Conservation (phyloP, 225 moss, liverwort and hornwort species). For the Physcomitrellopsis africana region DNA sequence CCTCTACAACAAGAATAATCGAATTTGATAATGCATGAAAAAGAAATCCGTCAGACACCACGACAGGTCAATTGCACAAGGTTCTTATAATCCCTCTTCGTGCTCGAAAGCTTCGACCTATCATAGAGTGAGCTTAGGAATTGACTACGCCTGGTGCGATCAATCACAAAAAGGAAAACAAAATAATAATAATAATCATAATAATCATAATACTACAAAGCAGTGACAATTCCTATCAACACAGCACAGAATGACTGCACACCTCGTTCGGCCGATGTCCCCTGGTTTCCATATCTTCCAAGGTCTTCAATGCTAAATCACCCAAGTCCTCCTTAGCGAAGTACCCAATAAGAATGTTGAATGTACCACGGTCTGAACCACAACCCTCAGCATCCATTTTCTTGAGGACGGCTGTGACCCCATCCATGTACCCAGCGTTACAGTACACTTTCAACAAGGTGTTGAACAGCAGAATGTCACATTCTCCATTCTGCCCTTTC, state of each 20-base stretch:
- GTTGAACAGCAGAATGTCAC: conserved; percentile 76
- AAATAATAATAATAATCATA: no score
- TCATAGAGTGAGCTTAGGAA: conserved; percentile 2
- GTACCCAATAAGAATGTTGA: conserved; percentile 80
- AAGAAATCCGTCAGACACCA: background rate
- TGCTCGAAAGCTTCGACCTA: background rate
- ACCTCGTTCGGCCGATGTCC: conserved; percentile 87
- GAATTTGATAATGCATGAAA: conserved; percentile 2
- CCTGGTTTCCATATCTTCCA: conserved; percentile 79
- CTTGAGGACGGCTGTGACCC: conserved; percentile 62
- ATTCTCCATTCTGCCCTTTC: conserved; percentile 42
- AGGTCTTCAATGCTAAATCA: conserved; percentile 71
- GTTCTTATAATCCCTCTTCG: background rate
- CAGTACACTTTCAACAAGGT: conserved; percentile 81
- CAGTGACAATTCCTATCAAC: conserved; percentile 1
- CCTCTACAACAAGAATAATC: conserved; percentile 6
- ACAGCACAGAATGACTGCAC: background rate
- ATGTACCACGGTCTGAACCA: conserved; percentile 77
- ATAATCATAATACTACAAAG: background rate
- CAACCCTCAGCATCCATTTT: conserved; percentile 79
- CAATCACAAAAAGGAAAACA: background rate
- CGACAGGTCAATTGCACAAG: background rate
- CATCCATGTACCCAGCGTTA: conserved; percentile 69
- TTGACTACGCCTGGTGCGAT: background rate
- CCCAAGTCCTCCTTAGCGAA: conserved; percentile 74